Base-by-base conservation (phyloP, 108 stramenopile species). In the Pseudonitzschia delicatissima region DNA sequence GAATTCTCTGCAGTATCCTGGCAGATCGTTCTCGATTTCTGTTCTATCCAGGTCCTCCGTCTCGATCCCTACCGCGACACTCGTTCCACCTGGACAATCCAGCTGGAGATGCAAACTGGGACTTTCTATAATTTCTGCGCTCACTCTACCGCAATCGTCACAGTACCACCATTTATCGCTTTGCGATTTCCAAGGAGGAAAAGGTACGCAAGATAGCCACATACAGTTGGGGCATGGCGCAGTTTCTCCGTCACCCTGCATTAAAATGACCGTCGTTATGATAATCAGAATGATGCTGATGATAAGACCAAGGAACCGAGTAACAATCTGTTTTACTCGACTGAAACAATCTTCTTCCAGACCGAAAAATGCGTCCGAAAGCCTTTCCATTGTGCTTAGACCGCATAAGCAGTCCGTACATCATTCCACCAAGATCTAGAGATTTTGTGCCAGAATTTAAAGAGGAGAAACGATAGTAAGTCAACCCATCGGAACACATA, bases 121-220 rank as follows among this genome's bases (percentile, higher is more conserved):
- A 52, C 78, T 62, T 11, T 79, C 53, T 20, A 86, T 66, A 23
- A 83, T 87, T 27, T 88, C 82, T 33, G 89, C 92, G n/a, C 83
- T 82, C 17, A 88, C 81, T 37, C 48, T 67, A 61, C 76, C 82
- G 49, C 93, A 94, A 65, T 94, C 90, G 48, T 94, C 93, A 66
- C 93, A 94, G 44, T 92, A 92, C 93, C 93, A 94, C 93, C 93
- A 94, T 63, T 90, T 90, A 20, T 88, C 64, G 60, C 69, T 52
- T 8, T 77, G 51, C 9, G 68, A 72, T 3, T 68, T 66, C 90
- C 93, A 91, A 0, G 88, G 88, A 34, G 93, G 93, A 51, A 94
- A 90, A 15, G 90, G 75, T 34, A 92, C 78, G 53, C 93, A 94
- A 0, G 87, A 88, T 45, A 94, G 67, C 59, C 74, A 84, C 4